Conservation (phyloP, 768 basidiomycete species). For the Termitomyces sp. region DNA sequence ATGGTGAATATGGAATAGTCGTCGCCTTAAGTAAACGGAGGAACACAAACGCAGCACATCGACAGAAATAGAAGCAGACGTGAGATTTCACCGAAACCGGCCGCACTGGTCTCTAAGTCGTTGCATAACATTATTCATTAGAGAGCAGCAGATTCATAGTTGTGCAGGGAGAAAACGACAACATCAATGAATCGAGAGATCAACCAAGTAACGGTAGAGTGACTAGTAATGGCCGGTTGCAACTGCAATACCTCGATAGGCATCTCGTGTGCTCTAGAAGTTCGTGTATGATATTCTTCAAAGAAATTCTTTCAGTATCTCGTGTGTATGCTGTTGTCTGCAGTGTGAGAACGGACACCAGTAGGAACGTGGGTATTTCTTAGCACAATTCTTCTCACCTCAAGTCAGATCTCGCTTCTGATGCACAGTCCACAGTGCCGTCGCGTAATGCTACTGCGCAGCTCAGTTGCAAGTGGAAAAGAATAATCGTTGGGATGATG, state of each 20-base stretch:
- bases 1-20: background rate
- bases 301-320: background rate
- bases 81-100: background rate
- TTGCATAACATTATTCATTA: background rate
- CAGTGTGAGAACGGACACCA: background rate
- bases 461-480: background rate
- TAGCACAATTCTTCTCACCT: background rate
- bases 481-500: background rate
- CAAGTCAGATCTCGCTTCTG: background rate
- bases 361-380: background rate
- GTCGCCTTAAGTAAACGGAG: background rate
- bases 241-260: background rate
- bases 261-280: background rate
- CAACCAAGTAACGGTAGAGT: too few species aligned
- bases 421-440: background rate
- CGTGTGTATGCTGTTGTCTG: background rate
- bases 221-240: too few species aligned
- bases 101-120: background rate
- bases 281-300: background rate
- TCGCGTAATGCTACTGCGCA: background rate
- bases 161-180: background rate
- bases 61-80: background rate
- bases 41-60: background rate
- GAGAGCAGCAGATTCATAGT: background rate
- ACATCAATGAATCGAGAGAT: background rate